Base-by-base conservation (phyloP, 306 rosid genomes). In the Pyrus pyrifolia region DNA sequence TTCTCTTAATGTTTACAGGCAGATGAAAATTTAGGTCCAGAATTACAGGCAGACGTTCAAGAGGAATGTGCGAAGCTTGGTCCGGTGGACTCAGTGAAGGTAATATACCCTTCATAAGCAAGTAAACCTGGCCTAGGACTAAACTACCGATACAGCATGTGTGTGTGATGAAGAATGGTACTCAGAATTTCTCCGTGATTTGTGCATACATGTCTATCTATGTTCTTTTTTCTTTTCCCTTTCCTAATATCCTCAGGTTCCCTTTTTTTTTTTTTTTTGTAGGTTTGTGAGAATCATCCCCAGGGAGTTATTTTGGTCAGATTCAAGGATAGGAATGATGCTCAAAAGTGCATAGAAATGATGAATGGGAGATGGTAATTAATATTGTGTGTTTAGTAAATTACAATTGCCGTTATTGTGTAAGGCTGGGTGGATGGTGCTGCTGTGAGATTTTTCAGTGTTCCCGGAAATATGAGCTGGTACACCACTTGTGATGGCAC, bases 211-310 rank as follows among this genome's bases (percentile, higher is more conserved):
- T 42, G 23, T 61, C 19, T 19, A 49, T 51, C 29, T 10, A 6
- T 53, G 5, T n/a, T 40, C 14, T 11, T 60, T 71, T 67, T 81
- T 44, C 67, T 51, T 61, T 60, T 58, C 35, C 72, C 11, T 40
- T 42, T 80, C 71, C 64, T 61, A n/a, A 60, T 17, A 75, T 70
- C 53, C 21, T 8, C 64, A 15, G 45, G 78, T 18, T 67, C 62
- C 62, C 35, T 69, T 53, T 33, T 21, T 73, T 70, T 79, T 55
- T 11, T 49, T 45, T 80, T 85, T 38, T 35, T 6, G 55, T 77
- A 96, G 99, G 91, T 96, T 66, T 96, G 98, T 66, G 98, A 87
- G 85, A 92, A 92, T 86, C 97, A 92, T 86, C 99, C 97, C n/a
- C 96, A 88, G 77, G 99, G 99, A 70, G 98, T 91, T 81, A 96